Evolutionary conservation across 2,329 filamentous ascomycete species (phyloP).

Genomic region (Aspergillus quadricinctus): DNA sequence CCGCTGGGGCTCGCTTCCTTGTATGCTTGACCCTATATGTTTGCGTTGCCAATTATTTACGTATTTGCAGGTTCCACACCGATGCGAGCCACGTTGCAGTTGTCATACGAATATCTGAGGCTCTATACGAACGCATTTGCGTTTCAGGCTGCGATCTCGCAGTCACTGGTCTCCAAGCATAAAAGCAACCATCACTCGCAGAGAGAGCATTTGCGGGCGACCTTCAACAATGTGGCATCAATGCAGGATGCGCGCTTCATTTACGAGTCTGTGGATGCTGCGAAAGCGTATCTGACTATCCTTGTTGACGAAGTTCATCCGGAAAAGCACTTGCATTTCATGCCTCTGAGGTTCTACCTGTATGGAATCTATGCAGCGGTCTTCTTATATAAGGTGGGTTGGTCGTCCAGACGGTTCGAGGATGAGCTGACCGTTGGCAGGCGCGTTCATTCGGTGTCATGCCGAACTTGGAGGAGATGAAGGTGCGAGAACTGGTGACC

Average conservation of each 20-base stretch:
- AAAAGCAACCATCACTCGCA: slow-evolving; percentile 32
- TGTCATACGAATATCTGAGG: slow-evolving; percentile 69
- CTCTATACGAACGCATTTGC: slow-evolving; percentile 73
- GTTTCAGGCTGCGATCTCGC: slow-evolving; percentile 65
- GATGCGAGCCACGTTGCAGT: slow-evolving; percentile 62
- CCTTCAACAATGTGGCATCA: slow-evolving; percentile 53
- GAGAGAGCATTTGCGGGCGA: slow-evolving; percentile 39
- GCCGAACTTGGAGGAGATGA: slow-evolving; percentile 50
- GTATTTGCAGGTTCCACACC: slow-evolving; percentile 52
- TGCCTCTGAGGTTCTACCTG: slow-evolving; percentile 61
- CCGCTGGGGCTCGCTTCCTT: slow-evolving; percentile 63
- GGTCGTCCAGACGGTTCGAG: neutral
- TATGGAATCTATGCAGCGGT: slow-evolving; percentile 61
- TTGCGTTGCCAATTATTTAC: slow-evolving; percentile 10
- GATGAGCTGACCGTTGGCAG: slow-evolving; percentile 22
- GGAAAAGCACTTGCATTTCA: slow-evolving; percentile 56
- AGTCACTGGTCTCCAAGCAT: slow-evolving; percentile 41
- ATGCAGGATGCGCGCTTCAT: slow-evolving; percentile 63
- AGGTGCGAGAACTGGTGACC: slow-evolving; percentile 54
- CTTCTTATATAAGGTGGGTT: slow-evolving; percentile 58
- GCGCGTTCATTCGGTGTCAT: slow-evolving; percentile 58
- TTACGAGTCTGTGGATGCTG: slow-evolving; percentile 62
- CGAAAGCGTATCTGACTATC: slow-evolving; percentile 57
- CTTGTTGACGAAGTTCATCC: slow-evolving; percentile 59
- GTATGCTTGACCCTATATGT: slow-evolving; percentile 34